Base-by-base conservation (phyloP, 2,329 filamentous ascomycete species). In the Zalaria sp. region DNA sequence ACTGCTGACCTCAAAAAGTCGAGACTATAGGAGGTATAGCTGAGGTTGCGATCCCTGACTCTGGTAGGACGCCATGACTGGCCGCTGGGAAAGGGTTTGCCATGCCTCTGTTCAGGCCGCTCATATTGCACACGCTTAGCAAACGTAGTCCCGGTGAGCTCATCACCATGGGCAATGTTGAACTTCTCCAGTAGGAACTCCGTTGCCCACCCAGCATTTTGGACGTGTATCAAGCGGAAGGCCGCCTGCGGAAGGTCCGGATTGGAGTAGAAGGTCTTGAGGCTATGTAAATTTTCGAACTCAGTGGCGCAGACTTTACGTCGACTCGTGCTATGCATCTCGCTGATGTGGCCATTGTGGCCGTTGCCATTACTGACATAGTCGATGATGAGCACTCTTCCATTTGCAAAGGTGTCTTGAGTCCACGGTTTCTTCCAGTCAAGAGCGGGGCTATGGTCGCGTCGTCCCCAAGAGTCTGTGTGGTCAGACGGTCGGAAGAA, bases 151-250 rank as follows among this genome's bases (percentile, higher is more conserved):
- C 68, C 69, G 1, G 69, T 59, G 3, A 69, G 51, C 40, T 71
- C 65, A 41, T 60, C 61, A 8, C 53, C 50, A 37, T 67, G 60
- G 42, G 68, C 60, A 44, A 74, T 72, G 41, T 71, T 69, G 56
- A 69, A 73, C 47, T 72, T 73, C 27, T 61, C 56, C 29, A 72
- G 54, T 2, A 74, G 53, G 46, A 65, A 73, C 2, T 56, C 55
- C 29, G 62, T 65, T 0, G 70, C 70, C 68, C 69, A 72, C 5
- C 56, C 55, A 5, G 69, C 69, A 46, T 73, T 73, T 51, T 74
- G 71, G 3, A 73, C 66, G 46, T 74, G 71, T 36, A 52, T 53
- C 4, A 64, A 57, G 5, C 61, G 48, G 27, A 63, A 50, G 8
- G 59, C 57, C 29, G 61, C 57, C 43, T 59, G 54, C 3, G 56